These are phyloP conservation scores for Entomortierella lignicola DNA, from an alignment of 192 early-diverging fungal genomes.

Conservation along the genomic window DNA sequence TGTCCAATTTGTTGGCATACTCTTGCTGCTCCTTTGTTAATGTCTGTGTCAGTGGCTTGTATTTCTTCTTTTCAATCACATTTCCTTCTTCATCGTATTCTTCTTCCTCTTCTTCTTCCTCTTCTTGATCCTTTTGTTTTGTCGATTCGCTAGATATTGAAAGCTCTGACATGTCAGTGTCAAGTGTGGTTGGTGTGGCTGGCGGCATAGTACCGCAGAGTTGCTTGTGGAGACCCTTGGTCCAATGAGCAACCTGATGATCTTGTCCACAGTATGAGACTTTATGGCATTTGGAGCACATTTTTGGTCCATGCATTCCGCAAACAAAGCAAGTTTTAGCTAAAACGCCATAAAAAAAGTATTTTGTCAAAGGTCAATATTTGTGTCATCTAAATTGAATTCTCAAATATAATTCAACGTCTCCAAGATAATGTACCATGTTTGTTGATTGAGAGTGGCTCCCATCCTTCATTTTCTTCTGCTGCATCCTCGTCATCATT, in stretches of 20 bases:
- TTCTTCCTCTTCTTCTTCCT: slow-evolving; percentile 13
- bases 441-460: slow-evolving; percentile 21
- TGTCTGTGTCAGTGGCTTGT: slow-evolving; percentile 28
- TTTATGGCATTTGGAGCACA: slow-evolving; percentile 81
- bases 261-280: slow-evolving; percentile 84
- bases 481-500: slow-evolving; percentile 45
- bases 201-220: slow-evolving; percentile 60
- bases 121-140: slow-evolving; percentile 10
- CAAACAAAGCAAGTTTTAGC: slow-evolving; percentile 76
- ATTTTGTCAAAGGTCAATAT: no score
- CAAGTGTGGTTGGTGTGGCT: background rate
- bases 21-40: slow-evolving; percentile 46
- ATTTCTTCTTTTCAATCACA: slow-evolving; percentile 3
- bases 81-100: slow-evolving; percentile 33
- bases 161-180: slow-evolving; percentile 20
- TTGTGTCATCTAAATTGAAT: no score
- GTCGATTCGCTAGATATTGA: slow-evolving; percentile 38
- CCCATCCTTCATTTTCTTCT: slow-evolving; percentile 53
- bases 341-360: background rate
- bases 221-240: slow-evolving; percentile 73
- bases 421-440: slow-evolving; percentile 13
- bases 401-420: background rate
- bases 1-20: slow-evolving; percentile 52
- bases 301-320: slow-evolving; percentile 75
- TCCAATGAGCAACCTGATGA: slow-evolving; percentile 92